Percentiles rank a stretch among this genome's conserved stretches.
Evolutionary conservation across 2,329 filamentous ascomycete species (phyloP).

Genomic region (Nannizziopsis barbatae): DNA sequence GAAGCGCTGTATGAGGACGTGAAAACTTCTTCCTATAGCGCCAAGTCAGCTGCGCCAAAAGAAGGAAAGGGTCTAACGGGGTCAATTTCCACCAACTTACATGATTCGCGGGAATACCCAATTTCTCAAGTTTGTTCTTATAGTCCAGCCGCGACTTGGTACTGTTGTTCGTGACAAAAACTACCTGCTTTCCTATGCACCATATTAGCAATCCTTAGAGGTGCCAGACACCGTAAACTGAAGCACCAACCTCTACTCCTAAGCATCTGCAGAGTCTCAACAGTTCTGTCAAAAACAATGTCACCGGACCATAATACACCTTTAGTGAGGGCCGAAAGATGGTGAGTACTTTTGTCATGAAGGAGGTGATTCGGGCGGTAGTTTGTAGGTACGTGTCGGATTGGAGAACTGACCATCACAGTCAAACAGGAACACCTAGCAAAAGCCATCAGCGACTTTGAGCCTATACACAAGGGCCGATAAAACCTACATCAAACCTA

Average conservation of each 20-base stretch:
- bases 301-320: constrained; percentile 96
- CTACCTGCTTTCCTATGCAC: constrained; percentile 65
- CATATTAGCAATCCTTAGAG: neutral
- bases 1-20: constrained; percentile 89
- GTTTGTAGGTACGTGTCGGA: neutral
- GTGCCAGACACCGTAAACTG: neutral
- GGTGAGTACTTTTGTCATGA: neutral
- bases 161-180: constrained; percentile 98
- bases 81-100: neutral
- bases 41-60: neutral
- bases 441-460: constrained; percentile 15
- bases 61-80: too few relatives aligned
- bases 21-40: constrained; percentile 71
- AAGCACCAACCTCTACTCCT: constrained; percentile 57
- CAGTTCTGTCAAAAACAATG: constrained; percentile 71
- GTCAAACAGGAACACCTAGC: constrained; percentile 81
- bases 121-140: constrained; percentile 71
- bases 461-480: too few relatives aligned
- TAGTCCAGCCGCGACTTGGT: constrained; percentile 92
- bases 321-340: constrained; percentile 39
- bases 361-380: neutral
- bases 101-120: constrained; percentile 59
- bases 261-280: constrained; percentile 74
- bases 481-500: constrained; percentile 73
- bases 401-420: constrained; percentile 64